phyloP scores from a whole-genome alignment of 225 moss, liverwort and hornwort species.

The Polytrichum commune region DNA sequence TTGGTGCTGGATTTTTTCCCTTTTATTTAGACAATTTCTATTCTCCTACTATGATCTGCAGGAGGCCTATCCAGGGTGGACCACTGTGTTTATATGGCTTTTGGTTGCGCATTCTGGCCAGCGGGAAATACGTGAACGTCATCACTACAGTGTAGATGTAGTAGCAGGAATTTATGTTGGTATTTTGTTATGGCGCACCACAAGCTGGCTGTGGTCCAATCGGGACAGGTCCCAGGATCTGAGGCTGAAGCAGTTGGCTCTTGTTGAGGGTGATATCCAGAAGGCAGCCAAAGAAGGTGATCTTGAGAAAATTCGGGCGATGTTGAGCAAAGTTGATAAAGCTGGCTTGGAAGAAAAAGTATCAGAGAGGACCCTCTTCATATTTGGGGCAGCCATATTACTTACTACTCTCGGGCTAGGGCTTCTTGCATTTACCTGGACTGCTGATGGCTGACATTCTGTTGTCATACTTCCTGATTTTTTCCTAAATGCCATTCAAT shows the following conservation, averaged over 20 bases:
- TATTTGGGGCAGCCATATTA: slow-evolving; percentile 40
- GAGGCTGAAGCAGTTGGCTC: slow-evolving; percentile 25
- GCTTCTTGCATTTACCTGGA: slow-evolving; percentile 66
- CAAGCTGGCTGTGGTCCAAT: slow-evolving; percentile 70
- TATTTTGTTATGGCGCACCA: slow-evolving; percentile 66
- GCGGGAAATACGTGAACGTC: slow-evolving; percentile 86
- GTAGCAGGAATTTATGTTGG: slow-evolving; percentile 62
- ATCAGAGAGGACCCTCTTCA: slow-evolving; percentile 21
- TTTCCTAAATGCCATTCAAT: too few relatives aligned
- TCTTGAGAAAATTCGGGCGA: slow-evolving; percentile 50
- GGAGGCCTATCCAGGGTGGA: slow-evolving; percentile 88
- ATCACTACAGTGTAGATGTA: slow-evolving; percentile 89
- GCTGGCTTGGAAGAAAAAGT: slow-evolving; percentile 16
- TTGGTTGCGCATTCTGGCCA: slow-evolving; percentile 71
- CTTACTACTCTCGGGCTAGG: slow-evolving; percentile 50
- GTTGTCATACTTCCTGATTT: not conserved
- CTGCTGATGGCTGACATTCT: slow-evolving; percentile 44
- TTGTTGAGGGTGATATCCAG: slow-evolving; percentile 50
- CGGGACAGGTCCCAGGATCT: slow-evolving; percentile 30
- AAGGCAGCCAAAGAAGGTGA: slow-evolving; percentile 79
- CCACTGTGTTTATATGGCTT: slow-evolving; percentile 62
- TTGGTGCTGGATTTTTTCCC: too few relatives aligned
- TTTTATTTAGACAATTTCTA: too few relatives aligned
- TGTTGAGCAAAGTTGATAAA: slow-evolving; percentile 46
- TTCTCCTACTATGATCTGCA: slow-evolving; percentile 13